phyloP scores from a whole-genome alignment of 768 basidiomycete genomes.

The Tulasnella sp. region DNA sequence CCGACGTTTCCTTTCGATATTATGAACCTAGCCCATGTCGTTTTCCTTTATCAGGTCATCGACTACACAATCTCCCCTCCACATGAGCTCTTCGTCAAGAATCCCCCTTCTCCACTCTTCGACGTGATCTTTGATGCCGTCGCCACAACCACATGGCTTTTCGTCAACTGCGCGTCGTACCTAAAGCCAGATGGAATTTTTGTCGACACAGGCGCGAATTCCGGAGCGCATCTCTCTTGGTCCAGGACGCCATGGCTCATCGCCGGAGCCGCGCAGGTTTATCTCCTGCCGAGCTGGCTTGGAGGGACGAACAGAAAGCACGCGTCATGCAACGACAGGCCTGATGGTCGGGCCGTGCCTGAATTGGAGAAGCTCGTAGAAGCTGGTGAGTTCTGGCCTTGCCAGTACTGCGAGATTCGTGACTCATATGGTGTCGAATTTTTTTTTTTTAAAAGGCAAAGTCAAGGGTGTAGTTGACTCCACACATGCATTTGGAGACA shows the following conservation, averaged over 20 bases:
- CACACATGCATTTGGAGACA: slow-evolving; percentile 44
- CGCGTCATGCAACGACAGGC: slow-evolving; percentile 28
- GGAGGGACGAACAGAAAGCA: slow-evolving; percentile 42
- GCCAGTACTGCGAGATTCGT: background rate
- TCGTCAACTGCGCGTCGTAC: slow-evolving; percentile 39
- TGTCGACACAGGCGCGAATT: slow-evolving; percentile 41
- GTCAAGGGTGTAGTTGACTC: slow-evolving; percentile 50
- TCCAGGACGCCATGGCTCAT: slow-evolving; percentile 22
- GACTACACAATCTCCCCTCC: slow-evolving; percentile 50
- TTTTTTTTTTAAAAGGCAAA: slow-evolving; percentile 29
- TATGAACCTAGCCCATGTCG: too few species aligned
- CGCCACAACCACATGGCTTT: slow-evolving; percentile 39
- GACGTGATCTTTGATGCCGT: slow-evolving; percentile 51
- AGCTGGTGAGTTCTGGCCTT: background rate
- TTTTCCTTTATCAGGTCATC: slow-evolving; percentile 33
- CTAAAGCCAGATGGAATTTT: slow-evolving; percentile 44
- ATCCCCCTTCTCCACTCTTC: slow-evolving; percentile 41
- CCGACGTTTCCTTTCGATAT: background rate
- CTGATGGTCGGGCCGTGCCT: background rate
- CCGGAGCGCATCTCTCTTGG: slow-evolving; percentile 23
- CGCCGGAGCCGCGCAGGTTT: slow-evolving; percentile 26
- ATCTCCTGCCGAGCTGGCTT: slow-evolving; percentile 36
- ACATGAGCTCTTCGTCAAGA: slow-evolving; percentile 33
- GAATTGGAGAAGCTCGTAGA: background rate
- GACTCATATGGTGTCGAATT: background rate